phyloP scores from a whole-genome alignment of 306 rosid genomes.

The Cicer chorassanicum region DNA sequence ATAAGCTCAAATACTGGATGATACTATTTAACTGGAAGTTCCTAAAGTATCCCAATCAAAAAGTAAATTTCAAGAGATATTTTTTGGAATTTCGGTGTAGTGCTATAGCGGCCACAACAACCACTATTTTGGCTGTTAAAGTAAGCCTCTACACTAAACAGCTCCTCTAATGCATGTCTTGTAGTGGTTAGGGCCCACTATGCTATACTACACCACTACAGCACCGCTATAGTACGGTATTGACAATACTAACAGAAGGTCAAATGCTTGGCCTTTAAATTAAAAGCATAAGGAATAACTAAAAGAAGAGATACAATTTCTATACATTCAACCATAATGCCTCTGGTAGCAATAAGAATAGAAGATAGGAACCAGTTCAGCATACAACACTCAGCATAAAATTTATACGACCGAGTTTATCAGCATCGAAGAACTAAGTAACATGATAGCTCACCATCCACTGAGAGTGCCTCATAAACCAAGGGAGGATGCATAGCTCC shows the following conservation, averaged over 20 bases:
- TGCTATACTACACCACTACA: background rate
- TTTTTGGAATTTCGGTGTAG: background rate
- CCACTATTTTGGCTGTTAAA: background rate
- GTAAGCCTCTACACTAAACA: background rate
- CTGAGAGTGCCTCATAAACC: background rate
- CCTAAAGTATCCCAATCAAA: background rate
- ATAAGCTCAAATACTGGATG: background rate
- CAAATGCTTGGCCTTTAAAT: slow-evolving; percentile 14
- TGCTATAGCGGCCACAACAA: background rate
- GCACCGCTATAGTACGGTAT: background rate
- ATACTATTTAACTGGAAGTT: background rate
- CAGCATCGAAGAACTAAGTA: background rate
- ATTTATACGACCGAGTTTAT: slow-evolving; percentile 1
- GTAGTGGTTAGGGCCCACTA: background rate
- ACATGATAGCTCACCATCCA: background rate
- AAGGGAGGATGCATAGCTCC: background rate
- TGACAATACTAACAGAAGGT: slow-evolving; percentile 2
- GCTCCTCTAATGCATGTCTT: background rate
- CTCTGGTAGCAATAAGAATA: background rate
- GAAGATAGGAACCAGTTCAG: slow-evolving; percentile 10
- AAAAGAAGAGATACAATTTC: slow-evolving; percentile 2
- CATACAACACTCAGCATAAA: slow-evolving; percentile 14
- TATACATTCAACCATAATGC: slow-evolving; percentile 11
- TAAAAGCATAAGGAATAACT: slow-evolving; percentile 18
- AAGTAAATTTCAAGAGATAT: background rate